Percentiles rank a stretch among this genome's conserved stretches.
phyloP scores from a whole-genome alignment of 2,329 filamentous ascomycete species.

The Leptographium procerum region DNA sequence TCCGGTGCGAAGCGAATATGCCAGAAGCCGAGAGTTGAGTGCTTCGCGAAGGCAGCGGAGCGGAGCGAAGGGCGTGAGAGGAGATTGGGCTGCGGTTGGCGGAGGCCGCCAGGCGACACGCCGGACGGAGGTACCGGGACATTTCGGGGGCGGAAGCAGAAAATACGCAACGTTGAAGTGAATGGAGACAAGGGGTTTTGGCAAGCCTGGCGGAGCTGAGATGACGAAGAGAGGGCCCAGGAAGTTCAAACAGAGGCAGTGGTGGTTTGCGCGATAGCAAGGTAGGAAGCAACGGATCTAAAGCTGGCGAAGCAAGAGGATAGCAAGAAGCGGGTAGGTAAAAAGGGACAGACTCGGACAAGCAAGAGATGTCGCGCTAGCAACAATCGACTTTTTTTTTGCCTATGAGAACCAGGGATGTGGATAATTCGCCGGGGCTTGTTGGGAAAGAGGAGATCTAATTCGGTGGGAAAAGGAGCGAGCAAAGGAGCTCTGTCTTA shows the following conservation, averaged over 20 bases:
- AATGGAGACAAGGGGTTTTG: neutral
- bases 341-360: neutral
- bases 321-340: neutral
- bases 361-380: neutral
- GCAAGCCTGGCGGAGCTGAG: neutral
- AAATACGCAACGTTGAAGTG: neutral
- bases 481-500: neutral
- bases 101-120: constrained; percentile 29
- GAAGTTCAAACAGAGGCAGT: neutral
- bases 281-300: neutral
- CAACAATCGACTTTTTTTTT: neutral
- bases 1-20: constrained; percentile 27
- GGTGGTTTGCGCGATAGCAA: neutral
- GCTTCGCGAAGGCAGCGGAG: constrained; percentile 14
- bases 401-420: neutral
- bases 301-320: neutral
- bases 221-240: neutral
- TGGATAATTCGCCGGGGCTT: neutral
- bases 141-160: constrained; percentile 16
- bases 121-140: constrained; percentile 35
- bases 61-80: neutral
- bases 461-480: neutral
- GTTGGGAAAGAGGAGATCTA: neutral
- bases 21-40: constrained; percentile 8
- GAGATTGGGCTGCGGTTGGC: constrained; percentile 13